Evolutionary conservation across 2,329 filamentous ascomycete species (phyloP), one percentile per base, ranked within the genome.

Genomic region (Colletotrichum kahawae): DNA sequence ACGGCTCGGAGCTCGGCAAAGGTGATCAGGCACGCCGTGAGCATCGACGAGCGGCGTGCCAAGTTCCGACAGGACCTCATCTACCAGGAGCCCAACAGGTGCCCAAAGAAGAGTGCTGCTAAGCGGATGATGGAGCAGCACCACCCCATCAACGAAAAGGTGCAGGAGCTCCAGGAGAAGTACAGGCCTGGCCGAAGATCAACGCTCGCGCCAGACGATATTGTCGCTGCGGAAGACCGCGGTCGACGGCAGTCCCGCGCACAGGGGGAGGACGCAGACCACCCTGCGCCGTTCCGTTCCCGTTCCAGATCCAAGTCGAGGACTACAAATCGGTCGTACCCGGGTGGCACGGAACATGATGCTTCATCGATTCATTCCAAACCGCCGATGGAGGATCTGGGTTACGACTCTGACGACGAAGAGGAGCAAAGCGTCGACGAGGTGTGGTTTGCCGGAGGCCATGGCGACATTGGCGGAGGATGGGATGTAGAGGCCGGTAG

Each of bases 381-480:
- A 0, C 78, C 60, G 4, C 76, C 76, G 12, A 64, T 80, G 1
- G 81, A 79, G 21, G 81, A 82, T 6, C 67, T 75, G n/a, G 85
- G 86, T 1, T 85, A 87, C 7, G 85, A 86, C 9, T 86, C 85
- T 0, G 85, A 88, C 10, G 86, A 75, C 27, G 87, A 87, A 3
- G 84, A 82, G 0, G 87, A 88, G 1, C 94, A 96, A 79, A 93
- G 96, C 78, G 93, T 96, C 63, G 90, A 94, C 74, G 95, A 97
- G 79, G 90, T 96, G 1, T 95, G 93, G 93, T 97, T 97, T 79
- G 88, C 94, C 0, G 95, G 95, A 10, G 92, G 93, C 13, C 95
- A 97, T 77, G 94, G 91, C 2, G 94, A 96, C 77, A 92, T 96
- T 34, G 94, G 94, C 2, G 94, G 94, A 12, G 94, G 94, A 0